Evolutionary conservation across 2,329 filamentous ascomycete genomes (phyloP).

Genomic region (Ophiocordyceps camponoti-leonardi): DNA sequence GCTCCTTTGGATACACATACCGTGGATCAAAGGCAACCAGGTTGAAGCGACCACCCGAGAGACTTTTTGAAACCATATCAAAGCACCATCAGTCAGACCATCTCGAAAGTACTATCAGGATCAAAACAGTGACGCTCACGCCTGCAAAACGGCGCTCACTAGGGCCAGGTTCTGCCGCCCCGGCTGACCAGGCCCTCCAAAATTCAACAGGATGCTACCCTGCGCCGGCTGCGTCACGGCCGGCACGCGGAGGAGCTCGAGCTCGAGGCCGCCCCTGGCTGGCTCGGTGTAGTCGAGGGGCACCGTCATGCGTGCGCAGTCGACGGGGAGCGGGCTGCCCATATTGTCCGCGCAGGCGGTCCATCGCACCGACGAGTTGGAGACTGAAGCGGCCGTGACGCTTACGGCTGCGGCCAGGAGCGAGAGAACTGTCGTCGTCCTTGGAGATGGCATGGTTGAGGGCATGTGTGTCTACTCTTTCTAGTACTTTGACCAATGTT

Average conservation of each 20-base stretch:
- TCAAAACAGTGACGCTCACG: slow-evolving; percentile 1
- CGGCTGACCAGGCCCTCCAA: slow-evolving; percentile 1
- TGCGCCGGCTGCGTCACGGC: slow-evolving; percentile 6
- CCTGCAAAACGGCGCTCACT: slow-evolving; percentile 1
- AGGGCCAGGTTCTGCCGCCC: slow-evolving; percentile 1
- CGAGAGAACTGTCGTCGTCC: not conserved
- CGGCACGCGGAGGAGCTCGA: slow-evolving; percentile 3
- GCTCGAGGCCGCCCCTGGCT: not conserved
- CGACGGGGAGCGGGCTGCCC: not conserved
- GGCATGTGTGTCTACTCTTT: no score
- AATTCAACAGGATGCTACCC: slow-evolving; percentile 14
- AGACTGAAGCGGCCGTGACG: not conserved
- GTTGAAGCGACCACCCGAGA: slow-evolving; percentile 10
- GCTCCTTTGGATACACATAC: slow-evolving; percentile 4
- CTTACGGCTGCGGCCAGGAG: not conserved
- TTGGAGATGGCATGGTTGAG: no score
- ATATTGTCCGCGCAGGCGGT: not conserved
- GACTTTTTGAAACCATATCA: no score
- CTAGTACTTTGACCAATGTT: no score
- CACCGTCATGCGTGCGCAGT: slow-evolving; percentile 1
- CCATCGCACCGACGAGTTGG: slow-evolving; percentile 1
- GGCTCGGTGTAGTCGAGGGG: slow-evolving; percentile 3
- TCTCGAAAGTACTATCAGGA: no score
- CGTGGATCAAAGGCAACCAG: slow-evolving; percentile 11
- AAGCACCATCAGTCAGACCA: no score